Base-by-base conservation (phyloP, 176 grass and related monocot genomes). In the Ampelocalamus luodianensis region DNA sequence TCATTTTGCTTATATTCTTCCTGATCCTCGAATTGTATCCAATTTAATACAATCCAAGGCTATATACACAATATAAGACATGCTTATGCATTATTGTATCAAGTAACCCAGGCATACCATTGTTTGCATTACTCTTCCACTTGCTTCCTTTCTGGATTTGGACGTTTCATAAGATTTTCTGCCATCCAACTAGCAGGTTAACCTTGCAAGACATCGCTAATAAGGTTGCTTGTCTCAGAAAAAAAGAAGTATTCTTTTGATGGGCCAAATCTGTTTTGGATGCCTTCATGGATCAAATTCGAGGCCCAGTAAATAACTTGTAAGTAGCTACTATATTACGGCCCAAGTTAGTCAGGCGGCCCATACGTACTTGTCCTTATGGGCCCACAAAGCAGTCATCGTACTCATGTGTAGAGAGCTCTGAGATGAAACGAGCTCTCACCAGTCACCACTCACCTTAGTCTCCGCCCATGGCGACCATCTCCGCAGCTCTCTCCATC, bases 381-480 rank as follows among this genome's bases (percentile, higher is more conserved):
- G 29, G 77, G 58, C 44, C 72, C 16, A 42, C 72, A 18, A 42
- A 23, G 45, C 36, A 32, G 38, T 82, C 15, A 1, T 3, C n/a
- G 54, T n/a, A 22, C 23, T 82, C 37, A 2, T 3, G 54, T 22
- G 54, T 53, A 53, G 45, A 66, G 48, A 45, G 60, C 45, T 64
- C 42, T 22, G 67, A 51, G 87, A 62, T 68, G 73, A 65, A 80
- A 18, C 71, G 63, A 76, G 77, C 77, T 72, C 44, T 40, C 56
- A 51, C 36, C 29, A 29, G 29, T 87, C 73, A 83, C 80, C 88
- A 78, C 84, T 87, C 73, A 83, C 80, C 68, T 73, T 45, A 20
- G 77, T 18, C 79, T 72, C 80, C 80, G 85, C 10, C 83, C 67
- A 92, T 92, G 90, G 86, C 90, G 86, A 89, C 78, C 66, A 85